phyloP scores from a whole-genome alignment of 2,329 filamentous ascomycete genomes.

The Alternaria atra region DNA sequence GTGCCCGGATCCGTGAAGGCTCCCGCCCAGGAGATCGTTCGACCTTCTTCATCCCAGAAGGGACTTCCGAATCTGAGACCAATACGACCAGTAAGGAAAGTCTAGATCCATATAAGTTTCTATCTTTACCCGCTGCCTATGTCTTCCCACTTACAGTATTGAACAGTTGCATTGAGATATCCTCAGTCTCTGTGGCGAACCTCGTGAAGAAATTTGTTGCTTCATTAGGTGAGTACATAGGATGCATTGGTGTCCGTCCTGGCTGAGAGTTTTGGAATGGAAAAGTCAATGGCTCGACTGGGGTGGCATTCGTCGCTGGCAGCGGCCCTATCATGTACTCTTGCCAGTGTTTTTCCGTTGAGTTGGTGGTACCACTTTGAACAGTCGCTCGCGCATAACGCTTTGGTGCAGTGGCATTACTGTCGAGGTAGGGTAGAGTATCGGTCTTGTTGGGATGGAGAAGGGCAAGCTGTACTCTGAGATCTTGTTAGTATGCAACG shows the following conservation, averaged over 20 bases:
- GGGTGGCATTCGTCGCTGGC: conserved; percentile 54
- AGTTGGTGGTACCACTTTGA: conserved; percentile 18
- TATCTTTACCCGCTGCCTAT: not conserved
- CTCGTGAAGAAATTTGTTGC: conserved; percentile 13
- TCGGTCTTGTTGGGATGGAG: conserved; percentile 35
- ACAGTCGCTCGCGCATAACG: conserved; percentile 36
- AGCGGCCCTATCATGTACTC: conserved; percentile 62
- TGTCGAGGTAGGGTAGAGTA: conserved; percentile 26
- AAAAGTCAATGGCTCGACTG: conserved; percentile 31
- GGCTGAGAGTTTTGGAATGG: conserved; percentile 30
- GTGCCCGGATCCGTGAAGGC: conserved; percentile 54
- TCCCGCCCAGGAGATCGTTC: conserved; percentile 59
- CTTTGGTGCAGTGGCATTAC: conserved; percentile 17
- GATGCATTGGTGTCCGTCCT: conserved; percentile 23
- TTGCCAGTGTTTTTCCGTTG: conserved; percentile 45
- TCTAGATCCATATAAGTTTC: conserved; percentile 12
- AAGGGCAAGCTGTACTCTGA: conserved; percentile 19
- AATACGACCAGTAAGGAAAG: conserved; percentile 24
- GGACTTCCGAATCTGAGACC: conserved; percentile 41
- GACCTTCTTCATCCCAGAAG: conserved; percentile 46
- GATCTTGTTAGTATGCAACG: not conserved
- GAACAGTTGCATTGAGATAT: conserved; percentile 35
- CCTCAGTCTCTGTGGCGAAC: conserved; percentile 24
- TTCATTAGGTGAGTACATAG: conserved; percentile 18
- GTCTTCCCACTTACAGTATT: conserved; percentile 26